Percentiles rank a stretch among this genome's conserved stretches.
These are phyloP conservation scores for Primulina tabacum DNA, from an alignment of 257 asterid species.

Conservation along the genomic window DNA sequence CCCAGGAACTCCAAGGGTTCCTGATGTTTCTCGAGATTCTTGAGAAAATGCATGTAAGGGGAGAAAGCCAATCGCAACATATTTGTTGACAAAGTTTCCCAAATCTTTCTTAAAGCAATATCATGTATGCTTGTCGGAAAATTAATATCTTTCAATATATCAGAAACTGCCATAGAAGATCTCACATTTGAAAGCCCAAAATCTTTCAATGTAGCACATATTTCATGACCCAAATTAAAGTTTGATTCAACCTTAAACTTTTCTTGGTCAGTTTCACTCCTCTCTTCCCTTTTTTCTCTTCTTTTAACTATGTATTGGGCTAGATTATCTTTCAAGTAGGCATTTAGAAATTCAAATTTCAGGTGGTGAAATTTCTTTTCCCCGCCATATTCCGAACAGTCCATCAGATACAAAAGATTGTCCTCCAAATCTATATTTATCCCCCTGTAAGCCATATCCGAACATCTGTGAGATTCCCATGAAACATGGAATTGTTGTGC, in stretches of 20 bases:
- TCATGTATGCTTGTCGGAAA: conserved; percentile 68
- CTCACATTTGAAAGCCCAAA: conserved; percentile 28
- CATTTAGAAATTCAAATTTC: conserved; percentile 46
- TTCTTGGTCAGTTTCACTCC: conserved; percentile 24
- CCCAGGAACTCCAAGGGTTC: conserved; percentile 46
- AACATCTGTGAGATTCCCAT: conserved; percentile 36
- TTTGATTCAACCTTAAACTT: conserved; percentile 22
- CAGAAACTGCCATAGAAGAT: conserved; percentile 26
- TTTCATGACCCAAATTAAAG: conserved; percentile 34
- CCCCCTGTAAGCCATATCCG: conserved; percentile 39
- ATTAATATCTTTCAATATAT: conserved; percentile 41
- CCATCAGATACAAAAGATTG: conserved; percentile 39
- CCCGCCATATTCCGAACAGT: conserved; percentile 31
- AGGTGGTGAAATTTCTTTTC: conserved; percentile 33
- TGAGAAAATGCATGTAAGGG: conserved; percentile 32
- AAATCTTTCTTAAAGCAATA: conserved; percentile 50
- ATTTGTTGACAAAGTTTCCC: conserved; percentile 44
- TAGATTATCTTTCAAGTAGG: conserved; percentile 46
- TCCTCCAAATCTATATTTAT: conserved; percentile 32
- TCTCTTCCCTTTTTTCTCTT: conserved; percentile 25
- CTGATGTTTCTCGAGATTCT: conserved; percentile 20
- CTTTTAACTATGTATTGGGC: conserved; percentile 26
- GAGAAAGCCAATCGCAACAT: conserved; percentile 44
- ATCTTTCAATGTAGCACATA: conserved; percentile 38
- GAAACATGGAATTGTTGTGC: conserved; percentile 55